These are phyloP conservation scores for Penicillium sp. DNA, from an alignment of 2,329 filamentous ascomycete species.

Conservation along the genomic window DNA sequence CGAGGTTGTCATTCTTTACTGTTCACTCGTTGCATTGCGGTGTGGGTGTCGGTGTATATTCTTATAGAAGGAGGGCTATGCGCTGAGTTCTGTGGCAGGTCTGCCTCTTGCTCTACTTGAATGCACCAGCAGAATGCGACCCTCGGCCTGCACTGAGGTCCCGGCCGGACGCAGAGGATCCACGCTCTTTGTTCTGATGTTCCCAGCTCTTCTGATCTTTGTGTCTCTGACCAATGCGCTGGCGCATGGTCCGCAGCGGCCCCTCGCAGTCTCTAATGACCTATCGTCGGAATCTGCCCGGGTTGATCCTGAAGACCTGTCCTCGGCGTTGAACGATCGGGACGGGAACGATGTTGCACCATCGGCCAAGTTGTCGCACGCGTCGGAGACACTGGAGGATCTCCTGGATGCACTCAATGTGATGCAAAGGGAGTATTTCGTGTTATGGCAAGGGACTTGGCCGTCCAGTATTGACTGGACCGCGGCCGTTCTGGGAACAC, in stretches of 20 bases:
- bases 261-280: slow-evolving; percentile 12
- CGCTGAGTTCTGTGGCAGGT: slow-evolving; percentile 3
- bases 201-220: slow-evolving; percentile 20
- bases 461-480: slow-evolving; percentile 90
- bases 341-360: slow-evolving; percentile 4
- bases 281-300: background rate
- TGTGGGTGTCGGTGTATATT: slow-evolving; percentile 5
- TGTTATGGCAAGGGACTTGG: slow-evolving; percentile 73
- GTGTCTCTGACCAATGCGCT: slow-evolving; percentile 23
- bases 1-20: background rate
- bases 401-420: slow-evolving; percentile 62
- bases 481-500: slow-evolving; percentile 73
- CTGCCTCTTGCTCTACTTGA: slow-evolving; percentile 1
- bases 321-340: slow-evolving; percentile 6
- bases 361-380: slow-evolving; percentile 12
- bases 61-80: slow-evolving; percentile 12
- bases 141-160: slow-evolving; percentile 5
- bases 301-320: slow-evolving; percentile 1
- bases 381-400: slow-evolving; percentile 29
- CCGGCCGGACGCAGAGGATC: slow-evolving; percentile 8
- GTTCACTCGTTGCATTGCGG: background rate
- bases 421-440: slow-evolving; percentile 74
- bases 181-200: slow-evolving; percentile 17
- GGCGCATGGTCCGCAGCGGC: slow-evolving; percentile 25
- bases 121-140: slow-evolving; percentile 13